phyloP scores from a whole-genome alignment of 2,329 filamentous ascomycete genomes.

The Hymenoscyphus infarciens region DNA sequence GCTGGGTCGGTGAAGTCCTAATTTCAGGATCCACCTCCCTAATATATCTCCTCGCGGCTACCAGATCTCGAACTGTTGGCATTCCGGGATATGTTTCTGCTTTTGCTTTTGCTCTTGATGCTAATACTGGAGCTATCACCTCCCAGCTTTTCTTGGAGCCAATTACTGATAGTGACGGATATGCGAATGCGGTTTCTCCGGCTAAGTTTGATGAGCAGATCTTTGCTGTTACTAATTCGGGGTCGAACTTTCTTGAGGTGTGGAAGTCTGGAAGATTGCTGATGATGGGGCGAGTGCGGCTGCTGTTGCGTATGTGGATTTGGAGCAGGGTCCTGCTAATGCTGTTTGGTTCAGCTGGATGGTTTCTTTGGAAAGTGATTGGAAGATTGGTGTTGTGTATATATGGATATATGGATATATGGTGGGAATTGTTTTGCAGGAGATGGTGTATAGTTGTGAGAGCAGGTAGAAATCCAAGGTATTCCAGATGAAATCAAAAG shows the following conservation, averaged over 20 bases:
- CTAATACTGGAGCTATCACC: neutral
- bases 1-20: neutral
- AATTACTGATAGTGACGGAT: neutral
- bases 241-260: neutral
- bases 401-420: too few relatives aligned
- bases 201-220: neutral
- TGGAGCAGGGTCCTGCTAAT: neutral
- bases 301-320: neutral
- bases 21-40: neutral
- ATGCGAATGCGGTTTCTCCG: neutral
- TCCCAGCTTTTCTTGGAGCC: neutral
- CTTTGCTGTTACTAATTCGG: neutral
- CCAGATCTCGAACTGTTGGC: neutral
- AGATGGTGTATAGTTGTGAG: too few relatives aligned
- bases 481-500: too few relatives aligned
- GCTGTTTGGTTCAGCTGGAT: neutral
- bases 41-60: neutral
- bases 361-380: neutral
- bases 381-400: neutral
- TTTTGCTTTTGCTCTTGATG: neutral
- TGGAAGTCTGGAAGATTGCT: neutral
- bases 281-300: neutral
- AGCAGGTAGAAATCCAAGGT: too few relatives aligned
- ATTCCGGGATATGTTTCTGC: neutral
- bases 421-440: too few relatives aligned